Evolutionary conservation across 495 filamentous ascomycete species (phyloP), one percentile per base, ranked within the genome.

Genomic region (Cenococcum geophilum): DNA sequence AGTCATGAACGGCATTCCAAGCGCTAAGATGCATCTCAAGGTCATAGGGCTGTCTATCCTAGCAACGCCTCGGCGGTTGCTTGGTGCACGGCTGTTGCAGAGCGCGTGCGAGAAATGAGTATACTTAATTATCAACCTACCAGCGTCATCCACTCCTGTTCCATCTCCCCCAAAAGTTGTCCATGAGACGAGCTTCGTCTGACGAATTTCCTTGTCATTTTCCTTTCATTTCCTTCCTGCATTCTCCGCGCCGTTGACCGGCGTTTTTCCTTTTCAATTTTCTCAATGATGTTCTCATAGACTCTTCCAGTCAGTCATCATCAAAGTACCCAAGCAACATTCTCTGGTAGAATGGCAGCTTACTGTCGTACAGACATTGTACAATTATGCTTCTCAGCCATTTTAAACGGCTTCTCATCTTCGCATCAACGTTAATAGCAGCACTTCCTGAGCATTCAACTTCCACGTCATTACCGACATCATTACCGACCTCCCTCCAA

Each of bases 311-410:
- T 69, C 50, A 60, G 66, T 69, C 36, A 16, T 21, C 52, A 25
- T 45, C 22, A 9, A 40, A 35, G 14, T 27, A 25, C 20, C n/a
- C 48, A 32, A 20, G 37, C 36, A 61, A 18, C 37, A 20, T 27
- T 42, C 43, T 48, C 43, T n/a, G 21, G 21, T 23, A 55, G 34
- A 55, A 65, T 55, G 34, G 11, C 36, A 59, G 16, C 63, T 69
- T 20, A 69, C 66, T 5, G 43, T 40, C 47, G 20, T 25, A 16
- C 21, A 66, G 63, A 25, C 54, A 53, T 34, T 66, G 66, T 69
- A 69, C 62, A 32, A 66, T 55, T 69, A 69, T 69, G 66, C 62
- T 66, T 59, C 52, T 69, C 62, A 65, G 66, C 66, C 60, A 63
- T 57, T 53, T 63, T 48, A 65, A 66, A 66, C 57, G 63, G 57